Evolutionary conservation across 2,329 filamentous ascomycete species (phyloP).

Genomic region (Colletotrichum tropicale): DNA sequence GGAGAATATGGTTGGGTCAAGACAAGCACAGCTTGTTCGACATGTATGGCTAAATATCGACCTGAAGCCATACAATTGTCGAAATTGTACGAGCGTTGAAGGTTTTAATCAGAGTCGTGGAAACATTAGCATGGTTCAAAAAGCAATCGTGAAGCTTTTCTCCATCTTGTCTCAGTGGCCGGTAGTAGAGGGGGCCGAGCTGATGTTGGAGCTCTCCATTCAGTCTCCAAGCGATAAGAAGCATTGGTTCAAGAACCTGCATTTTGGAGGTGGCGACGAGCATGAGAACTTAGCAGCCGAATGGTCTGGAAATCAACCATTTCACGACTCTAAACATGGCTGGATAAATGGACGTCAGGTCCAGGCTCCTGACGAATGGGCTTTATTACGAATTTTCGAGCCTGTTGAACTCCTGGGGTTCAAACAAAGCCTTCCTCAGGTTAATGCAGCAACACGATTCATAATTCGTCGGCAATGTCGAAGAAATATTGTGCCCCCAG

Average conservation of each 20-base stretch:
- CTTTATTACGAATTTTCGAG: conserved; percentile 29
- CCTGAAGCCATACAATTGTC: conserved; percentile 28
- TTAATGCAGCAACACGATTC: conserved; percentile 32
- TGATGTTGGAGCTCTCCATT: conserved; percentile 37
- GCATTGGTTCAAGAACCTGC: conserved; percentile 35
- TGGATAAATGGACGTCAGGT: conserved; percentile 32
- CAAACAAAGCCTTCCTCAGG: conserved; percentile 22
- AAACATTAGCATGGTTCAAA: conserved; percentile 1
- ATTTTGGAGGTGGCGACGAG: conserved; percentile 23
- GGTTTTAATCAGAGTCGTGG: too few relatives aligned
- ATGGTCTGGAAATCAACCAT: neutral
- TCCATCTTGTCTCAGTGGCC: conserved; percentile 33
- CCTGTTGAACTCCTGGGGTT: too few relatives aligned
- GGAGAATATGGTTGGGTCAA: conserved; percentile 17
- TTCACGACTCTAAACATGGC: conserved; percentile 32
- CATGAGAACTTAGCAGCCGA: conserved; percentile 15
- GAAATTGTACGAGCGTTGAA: conserved; percentile 16
- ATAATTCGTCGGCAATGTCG: conserved; percentile 38
- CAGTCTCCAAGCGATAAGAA: conserved; percentile 37
- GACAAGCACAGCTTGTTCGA: conserved; percentile 26
- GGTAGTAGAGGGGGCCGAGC: neutral
- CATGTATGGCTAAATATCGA: conserved; percentile 34
- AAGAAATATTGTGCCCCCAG: conserved; percentile 22
- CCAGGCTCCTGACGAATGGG: conserved; percentile 23
- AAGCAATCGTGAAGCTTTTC: conserved; percentile 31